These are phyloP conservation scores for Trypanosoma grayi DNA, from an alignment of 208 protist species.

Conservation along the genomic window DNA sequence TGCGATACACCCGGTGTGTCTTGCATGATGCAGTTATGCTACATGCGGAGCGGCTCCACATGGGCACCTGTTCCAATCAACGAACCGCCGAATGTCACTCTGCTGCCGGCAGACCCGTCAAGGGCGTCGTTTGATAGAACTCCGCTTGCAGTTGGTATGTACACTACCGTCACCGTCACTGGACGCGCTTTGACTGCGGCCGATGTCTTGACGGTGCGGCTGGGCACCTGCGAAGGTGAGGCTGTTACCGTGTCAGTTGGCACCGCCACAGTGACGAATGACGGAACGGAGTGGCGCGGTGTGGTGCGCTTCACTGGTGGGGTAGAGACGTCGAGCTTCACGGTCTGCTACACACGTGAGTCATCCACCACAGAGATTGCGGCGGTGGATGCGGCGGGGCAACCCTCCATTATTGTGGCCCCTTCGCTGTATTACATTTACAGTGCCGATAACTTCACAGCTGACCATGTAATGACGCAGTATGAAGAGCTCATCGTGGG, in stretches of 20 bases:
- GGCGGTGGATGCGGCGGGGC: conserved; percentile 33
- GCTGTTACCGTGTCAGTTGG: conserved; percentile 41
- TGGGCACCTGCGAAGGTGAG: conserved; percentile 34
- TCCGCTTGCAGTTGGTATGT: conserved; percentile 63
- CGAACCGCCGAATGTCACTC: conserved; percentile 12
- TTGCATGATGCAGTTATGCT: conserved; percentile 85
- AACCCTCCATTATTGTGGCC: conserved; percentile 43
- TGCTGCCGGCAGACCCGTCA: conserved; percentile 70
- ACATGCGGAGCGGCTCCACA: conserved; percentile 55
- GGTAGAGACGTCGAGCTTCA: conserved; percentile 25
- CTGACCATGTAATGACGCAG: conserved; percentile 34
- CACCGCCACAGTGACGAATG: conserved; percentile 31
- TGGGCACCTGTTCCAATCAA: conserved; percentile 75
- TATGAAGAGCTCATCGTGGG: conserved; percentile 75
- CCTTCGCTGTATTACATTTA: conserved; percentile 60
- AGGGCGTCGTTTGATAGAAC: conserved; percentile 65
- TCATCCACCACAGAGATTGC: conserved; percentile 61
- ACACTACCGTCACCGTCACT: conserved; percentile 78
- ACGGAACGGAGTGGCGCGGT: conserved; percentile 55
- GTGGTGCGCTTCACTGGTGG: conserved; percentile 66
- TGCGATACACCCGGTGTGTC: conserved; percentile 44
- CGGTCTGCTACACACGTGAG: conserved; percentile 68
- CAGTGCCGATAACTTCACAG: conserved; percentile 43
- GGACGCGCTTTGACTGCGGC: conserved; percentile 40
- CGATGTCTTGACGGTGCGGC: conserved; percentile 51